Evolutionary conservation across 306 rosid genomes (phyloP), one percentile per base, ranked within the genome.

Genomic region (Quercus mongolica): DNA sequence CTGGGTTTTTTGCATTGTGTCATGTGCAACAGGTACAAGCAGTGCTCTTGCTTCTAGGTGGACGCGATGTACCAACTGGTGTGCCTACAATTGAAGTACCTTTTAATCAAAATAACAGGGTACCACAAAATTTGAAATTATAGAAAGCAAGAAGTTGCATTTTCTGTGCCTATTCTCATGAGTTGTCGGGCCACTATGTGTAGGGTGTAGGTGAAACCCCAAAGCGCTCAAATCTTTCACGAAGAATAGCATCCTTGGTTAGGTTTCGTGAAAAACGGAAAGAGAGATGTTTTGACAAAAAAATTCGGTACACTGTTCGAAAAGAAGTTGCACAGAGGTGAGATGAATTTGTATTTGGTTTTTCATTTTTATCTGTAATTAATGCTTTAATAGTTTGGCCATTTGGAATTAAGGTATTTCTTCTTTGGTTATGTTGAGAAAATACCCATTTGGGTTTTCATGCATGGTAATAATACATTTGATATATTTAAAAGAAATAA

Each of bases 271-370:
- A 92, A 84, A 94, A 94, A 84, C 92, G 97, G 69, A 94, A 94
- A 84, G 97, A 94, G 88, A 90, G 99, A 76, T 92, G 97, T 87
- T 94, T 92, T 82, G 99, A 94, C 87, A 94, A 94, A 91, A 94
- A 94, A 88, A 94, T 92, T 87, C 91, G 99, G 83, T 94, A 94
- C 81, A 79, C 90, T 3, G 97, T 94, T 62, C 91, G 99, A 76
- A 94, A 94, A 80, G 99, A 94, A 87, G 99, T 92, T 85, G 99
- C 99, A 57, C 97, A 92, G 79, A 94, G 99, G 99, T 94, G 86
- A 79, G 80, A 76, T 73, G 15, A 81, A 75, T 68, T 25, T 52
- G 25, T 31, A 49, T 49, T 49, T 49, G 54, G 54, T 49, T 49
- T 49, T 49, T 49, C 54, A 49, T 35, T 10, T 54, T 74, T 74